Percentiles rank a stretch among this genome's conserved stretches.
Conservation (phyloP, 768 basidiomycete species). For the Phanerodontia chrysosporium region DNA sequence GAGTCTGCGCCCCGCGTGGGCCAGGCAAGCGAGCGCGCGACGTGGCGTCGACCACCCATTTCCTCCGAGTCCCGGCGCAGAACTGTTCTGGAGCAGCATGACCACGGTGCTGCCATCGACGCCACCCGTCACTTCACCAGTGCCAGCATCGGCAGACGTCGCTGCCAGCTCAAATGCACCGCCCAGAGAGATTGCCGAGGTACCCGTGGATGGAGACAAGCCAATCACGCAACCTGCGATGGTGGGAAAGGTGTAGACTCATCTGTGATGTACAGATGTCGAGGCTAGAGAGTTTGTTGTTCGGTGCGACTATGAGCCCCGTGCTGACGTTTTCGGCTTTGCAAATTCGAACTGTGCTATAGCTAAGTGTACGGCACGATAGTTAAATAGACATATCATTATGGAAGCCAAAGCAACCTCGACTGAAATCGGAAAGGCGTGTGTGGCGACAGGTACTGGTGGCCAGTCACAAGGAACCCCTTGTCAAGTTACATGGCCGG, state of each 20-base stretch:
- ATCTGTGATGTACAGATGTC: no score
- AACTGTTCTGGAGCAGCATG: conserved; percentile 24
- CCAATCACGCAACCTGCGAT: conserved; percentile 51
- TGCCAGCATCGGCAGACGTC: conserved; percentile 14
- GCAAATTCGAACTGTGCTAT: no score
- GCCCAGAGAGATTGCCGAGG: conserved; percentile 41
- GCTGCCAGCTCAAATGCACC: conserved; percentile 22
- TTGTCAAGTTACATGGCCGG: no score
- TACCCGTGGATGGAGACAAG: conserved; percentile 45
- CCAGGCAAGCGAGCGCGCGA: conserved; percentile 33
- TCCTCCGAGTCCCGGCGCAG: conserved; percentile 21
- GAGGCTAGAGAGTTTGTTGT: no score
- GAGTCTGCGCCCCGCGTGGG: conserved; percentile 46
- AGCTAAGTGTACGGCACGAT: no score
- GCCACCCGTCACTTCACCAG: conserved; percentile 5
- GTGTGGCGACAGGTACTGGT: no score
- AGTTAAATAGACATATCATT: no score
- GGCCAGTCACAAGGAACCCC: no score
- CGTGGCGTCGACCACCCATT: conserved; percentile 62
- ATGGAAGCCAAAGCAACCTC: no score
- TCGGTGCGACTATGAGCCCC: no score
- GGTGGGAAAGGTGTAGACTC: conserved; percentile 34
- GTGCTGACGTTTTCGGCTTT: no score
- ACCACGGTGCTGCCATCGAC: conserved; percentile 23
- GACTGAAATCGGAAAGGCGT: no score